phyloP scores from a whole-genome alignment of 192 early-diverging fungal species.

The Mortierella alpina region DNA sequence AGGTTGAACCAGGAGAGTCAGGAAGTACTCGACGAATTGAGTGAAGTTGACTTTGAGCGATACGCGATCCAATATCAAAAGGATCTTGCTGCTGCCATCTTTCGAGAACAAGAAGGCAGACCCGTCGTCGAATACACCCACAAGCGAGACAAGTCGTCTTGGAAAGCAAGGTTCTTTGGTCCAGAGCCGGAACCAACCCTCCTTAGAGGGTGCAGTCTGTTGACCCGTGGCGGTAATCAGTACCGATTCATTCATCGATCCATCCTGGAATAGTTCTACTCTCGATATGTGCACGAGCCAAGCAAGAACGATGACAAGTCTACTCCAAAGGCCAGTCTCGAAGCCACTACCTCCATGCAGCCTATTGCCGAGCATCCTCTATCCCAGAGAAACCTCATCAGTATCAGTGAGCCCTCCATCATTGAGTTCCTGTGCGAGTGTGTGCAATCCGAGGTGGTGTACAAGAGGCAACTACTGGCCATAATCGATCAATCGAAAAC shows the following conservation, averaged over 20 bases:
- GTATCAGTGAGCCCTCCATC: too few species aligned
- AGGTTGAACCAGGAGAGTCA: not conserved
- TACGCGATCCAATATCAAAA: not conserved
- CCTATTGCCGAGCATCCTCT: not conserved
- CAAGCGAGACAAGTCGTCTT: too few species aligned
- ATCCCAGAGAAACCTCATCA: not conserved
- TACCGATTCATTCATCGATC: constrained; percentile 12
- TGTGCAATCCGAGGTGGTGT: too few species aligned
- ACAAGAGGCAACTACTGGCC: too few species aligned
- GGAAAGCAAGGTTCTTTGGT: too few species aligned
- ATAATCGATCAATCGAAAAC: too few species aligned
- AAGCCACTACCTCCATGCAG: not conserved
- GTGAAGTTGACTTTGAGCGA: not conserved
- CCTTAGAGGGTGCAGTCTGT: too few species aligned
- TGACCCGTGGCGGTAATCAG: too few species aligned
- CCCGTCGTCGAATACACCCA: not conserved
- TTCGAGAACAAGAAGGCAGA: not conserved
- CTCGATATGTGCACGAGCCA: not conserved
- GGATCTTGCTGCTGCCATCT: not conserved
- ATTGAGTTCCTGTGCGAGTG: too few species aligned
- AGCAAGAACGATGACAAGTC: not conserved
- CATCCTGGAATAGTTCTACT: constrained; percentile 2
- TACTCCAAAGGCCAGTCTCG: not conserved
- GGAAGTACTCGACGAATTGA: not conserved
- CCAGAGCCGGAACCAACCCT: too few species aligned